Base-by-base conservation (phyloP, 768 basidiomycete species). In the Suillus subaureus region DNA sequence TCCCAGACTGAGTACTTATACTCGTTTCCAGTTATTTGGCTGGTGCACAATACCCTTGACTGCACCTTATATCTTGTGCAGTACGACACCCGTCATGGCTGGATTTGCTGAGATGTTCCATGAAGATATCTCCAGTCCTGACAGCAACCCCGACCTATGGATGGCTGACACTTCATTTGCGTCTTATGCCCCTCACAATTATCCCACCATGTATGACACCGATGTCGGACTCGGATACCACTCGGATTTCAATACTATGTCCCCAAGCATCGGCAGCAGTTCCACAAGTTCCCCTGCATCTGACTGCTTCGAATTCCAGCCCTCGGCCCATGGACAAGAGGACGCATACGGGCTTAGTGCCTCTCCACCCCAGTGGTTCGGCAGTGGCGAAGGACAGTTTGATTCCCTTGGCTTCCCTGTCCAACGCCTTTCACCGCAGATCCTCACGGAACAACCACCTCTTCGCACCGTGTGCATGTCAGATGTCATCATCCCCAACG, bases 381-480 rank as follows among this genome's bases (percentile, higher is more conserved):
- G 57, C 8, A 28, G 9, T 26, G 39, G 39, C 28, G 12, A 40
- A 12, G 58, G 39, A 3, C 58, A 28, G 26, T 40, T 61, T 40
- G 28, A 61, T 23, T 21, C 21, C 15, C 9, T 63, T 18, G 40
- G 58, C 12, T 21, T 28, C 26, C 28, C 8, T 42, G 26, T 18
- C 6, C 26, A 60, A 21, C 58, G 6, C 57, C 57, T 39, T 28
- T 39, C 57, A 26, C 37, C 37, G 26, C 58, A 60, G 26, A 21
- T 60, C 23, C 21, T 58, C 16, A 13, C 6, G 40, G 40, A 60
- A 11, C 58, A 60, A 60, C 18, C 56, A 15, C 64, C 64, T 8
- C 74, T 64, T 26, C 64, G 62, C 11, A 75, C 74, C 37, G 72
- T 77, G 0, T 69, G 62, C 33, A 72, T 69, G 60, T 61, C 75